These are phyloP conservation scores for Talaromyces proteolyticus DNA, from an alignment of 495 filamentous ascomycete species.

Conservation along the genomic window DNA sequence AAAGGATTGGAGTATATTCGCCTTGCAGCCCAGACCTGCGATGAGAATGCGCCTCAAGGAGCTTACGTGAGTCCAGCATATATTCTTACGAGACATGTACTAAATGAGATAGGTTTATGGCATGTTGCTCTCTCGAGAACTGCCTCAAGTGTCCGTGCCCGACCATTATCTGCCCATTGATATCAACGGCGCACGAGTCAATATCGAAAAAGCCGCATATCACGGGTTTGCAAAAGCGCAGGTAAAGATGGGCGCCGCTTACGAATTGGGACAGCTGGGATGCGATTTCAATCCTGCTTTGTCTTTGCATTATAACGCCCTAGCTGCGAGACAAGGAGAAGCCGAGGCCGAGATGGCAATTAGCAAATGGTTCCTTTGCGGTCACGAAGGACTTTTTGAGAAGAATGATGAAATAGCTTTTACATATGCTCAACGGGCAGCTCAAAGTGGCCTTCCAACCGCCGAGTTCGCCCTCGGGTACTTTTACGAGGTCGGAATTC, in stretches of 20 bases:
- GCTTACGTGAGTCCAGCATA: slow-evolving; percentile 58
- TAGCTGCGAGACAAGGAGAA: slow-evolving; percentile 85
- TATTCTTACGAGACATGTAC: neutral
- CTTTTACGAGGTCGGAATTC: slow-evolving; percentile 94
- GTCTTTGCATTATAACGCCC: slow-evolving; percentile 91
- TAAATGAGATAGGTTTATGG: slow-evolving; percentile 63
- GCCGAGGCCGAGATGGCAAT: slow-evolving; percentile 93
- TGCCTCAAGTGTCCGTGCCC: slow-evolving; percentile 81
- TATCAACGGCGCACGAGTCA: slow-evolving; percentile 66
- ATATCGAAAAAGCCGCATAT: slow-evolving; percentile 96
- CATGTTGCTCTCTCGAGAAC: slow-evolving; percentile 85
- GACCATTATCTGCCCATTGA: slow-evolving; percentile 69
- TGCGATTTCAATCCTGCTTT: slow-evolving; percentile 93
- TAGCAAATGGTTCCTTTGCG: slow-evolving; percentile 97
- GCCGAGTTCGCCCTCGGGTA: slow-evolving; percentile 97
- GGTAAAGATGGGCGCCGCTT: slow-evolving; percentile 93
- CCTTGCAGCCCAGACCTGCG: slow-evolving; percentile 76
- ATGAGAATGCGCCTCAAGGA: slow-evolving; percentile 96
- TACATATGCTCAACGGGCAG: slow-evolving; percentile 82
- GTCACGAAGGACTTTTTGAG: slow-evolving; percentile 81
- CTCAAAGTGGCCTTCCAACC: slow-evolving; percentile 71
- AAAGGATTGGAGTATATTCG: slow-evolving; percentile 76
- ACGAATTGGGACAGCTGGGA: slow-evolving; percentile 86
- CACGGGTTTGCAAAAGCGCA: slow-evolving; percentile 96
- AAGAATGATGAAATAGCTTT: slow-evolving; percentile 95